Conservation (phyloP, 2,329 filamentous ascomycete species). For the Diaporthe aspalathi region DNA sequence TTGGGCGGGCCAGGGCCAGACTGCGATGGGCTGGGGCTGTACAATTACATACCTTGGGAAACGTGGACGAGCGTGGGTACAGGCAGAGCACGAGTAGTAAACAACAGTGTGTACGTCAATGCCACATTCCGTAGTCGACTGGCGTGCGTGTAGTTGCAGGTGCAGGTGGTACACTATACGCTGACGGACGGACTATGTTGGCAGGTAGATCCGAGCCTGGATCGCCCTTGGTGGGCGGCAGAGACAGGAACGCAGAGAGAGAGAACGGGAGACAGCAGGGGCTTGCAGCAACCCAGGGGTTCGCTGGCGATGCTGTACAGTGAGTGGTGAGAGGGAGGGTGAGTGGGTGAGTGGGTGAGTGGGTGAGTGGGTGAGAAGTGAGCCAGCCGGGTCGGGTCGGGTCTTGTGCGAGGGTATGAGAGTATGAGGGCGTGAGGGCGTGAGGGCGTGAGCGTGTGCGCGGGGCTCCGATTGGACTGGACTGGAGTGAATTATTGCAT, state of each 20-base stretch:
- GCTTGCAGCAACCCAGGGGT: not conserved
- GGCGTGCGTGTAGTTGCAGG: not conserved
- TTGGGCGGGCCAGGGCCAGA: not conserved
- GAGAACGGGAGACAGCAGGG: no score
- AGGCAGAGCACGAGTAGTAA: not conserved
- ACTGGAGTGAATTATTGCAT: not conserved
- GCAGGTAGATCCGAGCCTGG: conserved; percentile 22
- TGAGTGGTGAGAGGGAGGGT: not conserved
- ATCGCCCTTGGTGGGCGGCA: not conserved
- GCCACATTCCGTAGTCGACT: not conserved
- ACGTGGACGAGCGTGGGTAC: no score
- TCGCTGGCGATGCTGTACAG: not conserved
- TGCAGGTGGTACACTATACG: no score
- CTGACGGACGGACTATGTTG: not conserved
- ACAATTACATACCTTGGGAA: not conserved
- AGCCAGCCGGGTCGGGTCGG: not conserved
- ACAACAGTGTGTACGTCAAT: not conserved
- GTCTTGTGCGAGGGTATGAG: conserved; percentile 14
- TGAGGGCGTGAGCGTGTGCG: not conserved
- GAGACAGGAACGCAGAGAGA: not conserved
- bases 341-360: conserved; percentile 1
- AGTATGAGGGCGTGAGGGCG: not conserved
- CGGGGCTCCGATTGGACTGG: conserved; percentile 18
- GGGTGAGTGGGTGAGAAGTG: not conserved
- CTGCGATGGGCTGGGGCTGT: conserved; percentile 7